phyloP scores from a whole-genome alignment of 352 stramenopile species.

The Peronospora tabacina region DNA sequence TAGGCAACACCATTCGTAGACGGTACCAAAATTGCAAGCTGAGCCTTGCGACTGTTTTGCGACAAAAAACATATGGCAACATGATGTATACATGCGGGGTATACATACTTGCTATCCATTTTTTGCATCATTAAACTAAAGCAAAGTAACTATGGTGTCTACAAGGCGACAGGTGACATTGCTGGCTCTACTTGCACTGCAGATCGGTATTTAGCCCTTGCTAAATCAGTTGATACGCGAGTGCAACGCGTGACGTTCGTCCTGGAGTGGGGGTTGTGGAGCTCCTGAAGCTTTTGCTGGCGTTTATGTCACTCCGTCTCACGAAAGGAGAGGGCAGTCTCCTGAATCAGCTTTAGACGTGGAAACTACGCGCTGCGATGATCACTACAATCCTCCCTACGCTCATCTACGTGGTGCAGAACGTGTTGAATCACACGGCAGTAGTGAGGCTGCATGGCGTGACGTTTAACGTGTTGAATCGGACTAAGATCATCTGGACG shows the following conservation, averaged over 20 bases:
- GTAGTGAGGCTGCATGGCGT: slow-evolving; percentile 72
- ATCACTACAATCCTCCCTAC: slow-evolving; percentile 60
- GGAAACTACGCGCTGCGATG: slow-evolving; percentile 45
- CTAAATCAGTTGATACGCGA: slow-evolving; percentile 72
- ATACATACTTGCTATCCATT: neutral
- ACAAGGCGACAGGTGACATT: slow-evolving; percentile 44
- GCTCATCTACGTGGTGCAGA: slow-evolving; percentile 80
- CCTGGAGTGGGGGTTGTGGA: slow-evolving; percentile 72
- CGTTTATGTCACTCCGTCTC: slow-evolving; percentile 48
- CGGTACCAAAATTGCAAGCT: too few species aligned
- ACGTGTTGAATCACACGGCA: slow-evolving; percentile 73
- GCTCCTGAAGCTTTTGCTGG: slow-evolving; percentile 60
- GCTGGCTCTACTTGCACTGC: slow-evolving; percentile 54
- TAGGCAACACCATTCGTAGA: too few species aligned
- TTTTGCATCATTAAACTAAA: too few species aligned
- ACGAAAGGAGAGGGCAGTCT: slow-evolving; percentile 32
- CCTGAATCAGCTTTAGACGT: slow-evolving; percentile 52
- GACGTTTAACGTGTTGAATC: slow-evolving; percentile 82
- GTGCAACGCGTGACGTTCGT: slow-evolving; percentile 47
- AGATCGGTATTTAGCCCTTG: slow-evolving; percentile 72
- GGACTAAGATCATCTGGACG: slow-evolving; percentile 87
- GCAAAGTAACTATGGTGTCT: slow-evolving; percentile 7
- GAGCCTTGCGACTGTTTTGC: too few species aligned
- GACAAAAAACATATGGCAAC: neutral
- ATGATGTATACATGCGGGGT: neutral